A percentile compares a stretch with the other conserved stretches of the same genome.
phyloP scores from a whole-genome alignment of 257 asterid species.

The Solanum microdontum region DNA sequence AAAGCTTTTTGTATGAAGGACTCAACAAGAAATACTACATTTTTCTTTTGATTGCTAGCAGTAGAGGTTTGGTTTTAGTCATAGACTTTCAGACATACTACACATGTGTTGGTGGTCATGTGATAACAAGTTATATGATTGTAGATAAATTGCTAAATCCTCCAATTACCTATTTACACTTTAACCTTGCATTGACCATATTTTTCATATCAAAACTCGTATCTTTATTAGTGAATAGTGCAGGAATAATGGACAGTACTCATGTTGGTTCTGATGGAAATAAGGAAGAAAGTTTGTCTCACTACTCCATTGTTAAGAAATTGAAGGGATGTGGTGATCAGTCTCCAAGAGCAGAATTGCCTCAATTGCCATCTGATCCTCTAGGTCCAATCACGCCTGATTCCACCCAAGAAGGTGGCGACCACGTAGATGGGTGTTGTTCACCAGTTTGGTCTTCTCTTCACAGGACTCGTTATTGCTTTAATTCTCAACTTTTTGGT shows the following conservation, averaged over 20 bases:
- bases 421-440: neutral
- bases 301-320: neutral
- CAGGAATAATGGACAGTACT: conserved; percentile 15
- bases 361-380: neutral
- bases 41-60: neutral
- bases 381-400: conserved; percentile 36
- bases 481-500: neutral
- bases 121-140: neutral
- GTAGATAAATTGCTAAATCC: neutral
- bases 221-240: neutral
- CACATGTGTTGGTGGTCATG: neutral
- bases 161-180: neutral
- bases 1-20: neutral
- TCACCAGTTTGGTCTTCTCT: conserved; percentile 18
- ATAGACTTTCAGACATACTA: neutral
- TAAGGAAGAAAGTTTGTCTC: conserved; percentile 2
- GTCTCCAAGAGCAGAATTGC: neutral
- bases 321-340: neutral
- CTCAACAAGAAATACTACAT: neutral
- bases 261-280: conserved; percentile 4
- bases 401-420: conserved; percentile 15
- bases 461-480: neutral
- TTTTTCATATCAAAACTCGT: neutral
- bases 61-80: neutral
- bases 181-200: neutral